phyloP scores from a whole-genome alignment of 2,329 filamentous ascomycete species.

The Trichoderma sp. region DNA sequence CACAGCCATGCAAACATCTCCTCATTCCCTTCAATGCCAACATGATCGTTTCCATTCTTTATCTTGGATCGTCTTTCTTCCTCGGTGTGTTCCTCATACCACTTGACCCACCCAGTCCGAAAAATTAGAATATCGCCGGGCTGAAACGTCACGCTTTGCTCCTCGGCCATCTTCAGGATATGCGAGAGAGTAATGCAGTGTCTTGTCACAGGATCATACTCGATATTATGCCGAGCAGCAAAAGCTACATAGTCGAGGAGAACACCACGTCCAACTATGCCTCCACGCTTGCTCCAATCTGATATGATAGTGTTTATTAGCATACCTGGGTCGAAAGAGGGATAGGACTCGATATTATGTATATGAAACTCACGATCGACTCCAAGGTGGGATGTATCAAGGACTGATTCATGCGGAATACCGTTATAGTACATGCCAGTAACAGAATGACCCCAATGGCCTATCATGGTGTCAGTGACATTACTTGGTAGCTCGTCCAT shows the following conservation, averaged over 20 bases:
- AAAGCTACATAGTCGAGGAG: slow-evolving; percentile 55
- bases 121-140: background rate
- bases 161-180: background rate
- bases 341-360: background rate
- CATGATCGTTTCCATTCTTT: slow-evolving; percentile 32
- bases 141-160: background rate
- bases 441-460: background rate
- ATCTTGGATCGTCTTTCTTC: background rate
- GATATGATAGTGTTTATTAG: background rate
- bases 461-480: background rate
- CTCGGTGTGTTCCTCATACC: background rate
- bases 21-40: slow-evolving; percentile 50
- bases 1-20: slow-evolving; percentile 58
- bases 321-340: background rate
- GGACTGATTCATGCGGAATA: background rate
- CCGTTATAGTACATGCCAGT: background rate
- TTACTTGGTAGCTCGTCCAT: background rate
- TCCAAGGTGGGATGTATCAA: background rate
- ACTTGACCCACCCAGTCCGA: background rate
- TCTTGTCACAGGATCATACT: background rate
- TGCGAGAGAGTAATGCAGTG: background rate
- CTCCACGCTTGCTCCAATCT: background rate
- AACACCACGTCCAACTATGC: slow-evolving; percentile 46
- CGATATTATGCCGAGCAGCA: slow-evolving; percentile 38
- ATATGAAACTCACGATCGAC: background rate